These are phyloP conservation scores for Exobasidium cylindrosporum DNA, from an alignment of 1,284 basidiomycete species.

Conservation along the genomic window DNA sequence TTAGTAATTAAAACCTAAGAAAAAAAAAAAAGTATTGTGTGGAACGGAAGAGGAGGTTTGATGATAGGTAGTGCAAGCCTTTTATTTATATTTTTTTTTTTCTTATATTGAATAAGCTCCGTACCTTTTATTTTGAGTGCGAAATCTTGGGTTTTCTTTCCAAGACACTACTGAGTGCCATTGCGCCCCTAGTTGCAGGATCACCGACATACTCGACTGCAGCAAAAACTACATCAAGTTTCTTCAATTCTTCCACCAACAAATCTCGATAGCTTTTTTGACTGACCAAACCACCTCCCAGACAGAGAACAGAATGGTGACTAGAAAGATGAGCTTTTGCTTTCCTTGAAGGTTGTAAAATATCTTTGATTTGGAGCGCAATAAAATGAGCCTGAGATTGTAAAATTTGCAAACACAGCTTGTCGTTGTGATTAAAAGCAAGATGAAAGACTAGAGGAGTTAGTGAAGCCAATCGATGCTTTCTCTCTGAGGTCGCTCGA, in stretches of 20 bases:
- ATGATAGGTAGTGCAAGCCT: no score
- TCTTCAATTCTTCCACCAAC: slow-evolving; percentile 18
- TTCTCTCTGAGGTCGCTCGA: slow-evolving; percentile 16
- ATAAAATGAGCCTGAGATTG: slow-evolving; percentile 13
- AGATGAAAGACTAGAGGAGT: slow-evolving; percentile 31
- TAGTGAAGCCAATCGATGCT: slow-evolving; percentile 26
- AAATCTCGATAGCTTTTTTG: slow-evolving; percentile 18
- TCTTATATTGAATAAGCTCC: no score
- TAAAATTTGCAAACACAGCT: slow-evolving; percentile 16
- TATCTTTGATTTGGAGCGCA: slow-evolving; percentile 10
- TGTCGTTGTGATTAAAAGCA: slow-evolving; percentile 23
- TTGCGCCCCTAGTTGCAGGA: slow-evolving; percentile 23
- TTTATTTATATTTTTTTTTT: no score
- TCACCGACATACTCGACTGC: slow-evolving; percentile 20
- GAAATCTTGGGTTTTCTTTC: slow-evolving; percentile 1
- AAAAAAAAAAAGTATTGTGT: no score
- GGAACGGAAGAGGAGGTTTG: no score
- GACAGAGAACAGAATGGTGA: slow-evolving; percentile 20
- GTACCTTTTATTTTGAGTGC: not conserved
- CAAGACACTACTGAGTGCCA: slow-evolving; percentile 14
- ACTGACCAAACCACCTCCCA: slow-evolving; percentile 25
- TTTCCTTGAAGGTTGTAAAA: slow-evolving; percentile 5
- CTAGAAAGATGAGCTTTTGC: slow-evolving; percentile 1
- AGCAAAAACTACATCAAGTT: slow-evolving; percentile 16
- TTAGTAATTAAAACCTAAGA: no score